Conservation (phyloP, 1,284 basidiomycete species). For the Ceratobasidium papillatum region DNA sequence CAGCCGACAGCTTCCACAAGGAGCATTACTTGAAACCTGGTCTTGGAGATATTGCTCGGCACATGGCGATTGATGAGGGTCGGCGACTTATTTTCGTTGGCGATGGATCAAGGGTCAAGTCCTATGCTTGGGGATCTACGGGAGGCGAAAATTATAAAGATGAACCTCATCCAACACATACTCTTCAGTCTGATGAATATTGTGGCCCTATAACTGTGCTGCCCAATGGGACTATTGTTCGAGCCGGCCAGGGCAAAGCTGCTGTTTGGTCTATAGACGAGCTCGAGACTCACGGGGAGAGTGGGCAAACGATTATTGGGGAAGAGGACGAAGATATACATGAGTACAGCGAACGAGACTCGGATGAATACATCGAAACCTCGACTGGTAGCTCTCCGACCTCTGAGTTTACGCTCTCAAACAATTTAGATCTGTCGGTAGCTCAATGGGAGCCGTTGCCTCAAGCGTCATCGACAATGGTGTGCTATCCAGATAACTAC, state of each 20-base stretch:
- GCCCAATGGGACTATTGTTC: constrained; percentile 20
- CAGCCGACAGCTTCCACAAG: not conserved
- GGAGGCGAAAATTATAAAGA: not conserved
- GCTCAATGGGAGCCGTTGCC: not conserved
- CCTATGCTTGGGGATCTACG: not conserved
- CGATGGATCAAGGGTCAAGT: constrained; percentile 19
- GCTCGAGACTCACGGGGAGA: constrained; percentile 23
- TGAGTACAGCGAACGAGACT: constrained; percentile 1
- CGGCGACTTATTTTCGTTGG: constrained; percentile 29
- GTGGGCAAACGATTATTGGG: not conserved
- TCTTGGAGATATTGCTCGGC: not conserved
- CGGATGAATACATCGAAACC: constrained; percentile 8
- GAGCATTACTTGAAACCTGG: constrained; percentile 4
- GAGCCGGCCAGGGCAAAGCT: constrained; percentile 15
- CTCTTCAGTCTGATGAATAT: not conserved
- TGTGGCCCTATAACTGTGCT: constrained; percentile 1
- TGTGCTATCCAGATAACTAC: not conserved
- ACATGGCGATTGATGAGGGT: constrained; percentile 15
- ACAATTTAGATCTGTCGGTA: not conserved
- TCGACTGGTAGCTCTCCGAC: constrained; percentile 14
- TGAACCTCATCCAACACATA: constrained; percentile 13
- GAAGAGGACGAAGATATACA: not conserved
- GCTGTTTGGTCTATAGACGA: constrained; percentile 10
- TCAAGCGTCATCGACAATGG: constrained; percentile 7
- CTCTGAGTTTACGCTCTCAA: constrained; percentile 1